These are phyloP conservation scores for Thoreauomyces humboldtii DNA, from an alignment of 192 early-diverging fungal species.

Conservation along the genomic window DNA sequence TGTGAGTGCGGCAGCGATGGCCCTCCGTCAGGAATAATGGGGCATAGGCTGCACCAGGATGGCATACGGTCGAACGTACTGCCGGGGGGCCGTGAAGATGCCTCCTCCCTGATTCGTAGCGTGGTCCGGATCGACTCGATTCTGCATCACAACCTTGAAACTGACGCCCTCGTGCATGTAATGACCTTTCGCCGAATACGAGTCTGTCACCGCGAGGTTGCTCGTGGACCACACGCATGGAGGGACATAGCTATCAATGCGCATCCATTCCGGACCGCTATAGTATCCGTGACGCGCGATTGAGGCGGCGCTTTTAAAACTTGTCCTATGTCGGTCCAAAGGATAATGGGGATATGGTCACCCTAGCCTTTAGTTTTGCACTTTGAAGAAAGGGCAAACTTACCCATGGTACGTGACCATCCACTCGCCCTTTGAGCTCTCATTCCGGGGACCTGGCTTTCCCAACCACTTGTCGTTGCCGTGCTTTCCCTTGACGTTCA, in stretches of 20 bases:
- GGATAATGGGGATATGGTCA: background rate
- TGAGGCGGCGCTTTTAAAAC: background rate
- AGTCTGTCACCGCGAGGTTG: background rate
- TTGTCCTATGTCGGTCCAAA: background rate
- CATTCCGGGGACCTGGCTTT: conserved; percentile 6
- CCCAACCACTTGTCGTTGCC: conserved; percentile 15
- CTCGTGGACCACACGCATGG: conserved; percentile 1
- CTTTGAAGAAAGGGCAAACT: background rate
- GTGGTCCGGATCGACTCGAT: background rate
- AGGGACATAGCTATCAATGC: too few relatives aligned
- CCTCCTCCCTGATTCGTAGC: background rate
- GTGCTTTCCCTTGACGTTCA: conserved; percentile 18
- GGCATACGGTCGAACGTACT: conserved; percentile 18
- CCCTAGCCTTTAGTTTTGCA: too few relatives aligned
- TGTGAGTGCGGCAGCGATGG: too few relatives aligned
- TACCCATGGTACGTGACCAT: conserved; percentile 21
- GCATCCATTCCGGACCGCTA: too few relatives aligned
- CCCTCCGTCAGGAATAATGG: too few relatives aligned
- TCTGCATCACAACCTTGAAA: conserved; percentile 11
- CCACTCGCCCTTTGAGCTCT: background rate
- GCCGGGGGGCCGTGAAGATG: background rate
- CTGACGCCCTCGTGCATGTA: background rate
- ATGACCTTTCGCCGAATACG: conserved; percentile 3
- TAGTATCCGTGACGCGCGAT: conserved; percentile 15
- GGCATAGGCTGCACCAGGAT: too few relatives aligned